Evolutionary conservation across 192 early-diverging fungal species (phyloP).

Genomic region (Backusella circina): DNA sequence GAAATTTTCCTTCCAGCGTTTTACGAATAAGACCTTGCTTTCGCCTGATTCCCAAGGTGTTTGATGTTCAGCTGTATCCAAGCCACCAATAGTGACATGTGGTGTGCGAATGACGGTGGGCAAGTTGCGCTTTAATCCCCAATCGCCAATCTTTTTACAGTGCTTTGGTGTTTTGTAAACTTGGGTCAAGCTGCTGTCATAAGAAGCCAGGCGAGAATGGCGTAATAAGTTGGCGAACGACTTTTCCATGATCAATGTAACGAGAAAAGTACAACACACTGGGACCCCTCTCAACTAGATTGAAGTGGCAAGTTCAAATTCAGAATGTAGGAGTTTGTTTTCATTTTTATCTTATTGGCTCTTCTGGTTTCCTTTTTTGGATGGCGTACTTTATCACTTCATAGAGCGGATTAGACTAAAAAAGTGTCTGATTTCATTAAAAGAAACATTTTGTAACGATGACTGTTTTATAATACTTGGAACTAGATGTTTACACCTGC

Average conservation of each 20-base stretch:
- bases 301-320: not conserved
- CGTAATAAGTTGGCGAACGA: conserved; percentile 48
- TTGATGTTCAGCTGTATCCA: conserved; percentile 73
- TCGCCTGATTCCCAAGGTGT: conserved; percentile 63
- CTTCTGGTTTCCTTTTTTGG: not conserved
- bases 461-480: too few relatives aligned
- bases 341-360: not conserved
- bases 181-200: conserved; percentile 63
- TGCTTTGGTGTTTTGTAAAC: conserved; percentile 63
- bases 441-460: too few relatives aligned
- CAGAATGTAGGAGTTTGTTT: not conserved
- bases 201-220: conserved; percentile 66
- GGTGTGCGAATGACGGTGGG: conserved; percentile 61
- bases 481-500: too few relatives aligned
- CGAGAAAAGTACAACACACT: not conserved
- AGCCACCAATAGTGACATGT: conserved; percentile 47
- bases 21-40: conserved; percentile 50
- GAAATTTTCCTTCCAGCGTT: conserved; percentile 76
- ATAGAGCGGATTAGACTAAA: too few relatives aligned
- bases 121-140: conserved; percentile 74
- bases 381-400: not conserved
- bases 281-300: not conserved
- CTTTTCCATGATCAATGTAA: conserved; percentile 11
- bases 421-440: too few relatives aligned
- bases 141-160: conserved; percentile 57